Base-by-base conservation (phyloP, 495 filamentous ascomycete species). In the Pseudoneurospora amorphoporcata region DNA sequence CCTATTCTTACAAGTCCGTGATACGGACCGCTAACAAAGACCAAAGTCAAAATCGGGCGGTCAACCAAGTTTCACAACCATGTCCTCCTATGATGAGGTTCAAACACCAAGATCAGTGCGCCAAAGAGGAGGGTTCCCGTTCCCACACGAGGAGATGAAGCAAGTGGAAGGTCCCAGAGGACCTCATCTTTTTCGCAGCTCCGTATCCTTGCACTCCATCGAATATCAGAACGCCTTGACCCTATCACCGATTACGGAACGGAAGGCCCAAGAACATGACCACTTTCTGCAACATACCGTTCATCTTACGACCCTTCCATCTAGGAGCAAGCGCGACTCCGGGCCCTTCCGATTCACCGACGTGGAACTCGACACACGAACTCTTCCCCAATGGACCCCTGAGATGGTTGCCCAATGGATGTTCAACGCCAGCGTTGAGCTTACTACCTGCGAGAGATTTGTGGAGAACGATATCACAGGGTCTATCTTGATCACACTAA, bases 401-500 rank as follows among this genome's bases (percentile, higher is more conserved):
- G 85, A 87, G 70, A 88, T 97, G 74, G 95, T 98, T 47, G 92
- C 88, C 8, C 80, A 84, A 38, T 97, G 93, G 92, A 91, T 98
- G 91, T 85, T 87, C 35, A 88, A 87, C 68, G 82, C 85, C 1
- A 90, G 91, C 7, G 88, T 93, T 75, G 93, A 98, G 70, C 82
- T 87, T 12, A 81, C 84, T 1, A 83, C 94, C 45, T 87, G 95
- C n/a, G 88, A 96, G 70, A 92, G 90, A 76, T 98, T 99, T 75
- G 85, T 92, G 71, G 85, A 87, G 74, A 95, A 99, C 81, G 95
- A 99, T 77, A 98, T 99, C 79, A 90, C 90, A 32, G 95, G 95
- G 0, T 82, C 89, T 3, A 90, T 98, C 69, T 85, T 99, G 2
- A 88, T 95, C 35, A 90, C 92, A 17, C 83, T 99, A n/a, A 91